phyloP scores from a whole-genome alignment of 1,284 basidiomycete species.

The Chiua sp. region DNA sequence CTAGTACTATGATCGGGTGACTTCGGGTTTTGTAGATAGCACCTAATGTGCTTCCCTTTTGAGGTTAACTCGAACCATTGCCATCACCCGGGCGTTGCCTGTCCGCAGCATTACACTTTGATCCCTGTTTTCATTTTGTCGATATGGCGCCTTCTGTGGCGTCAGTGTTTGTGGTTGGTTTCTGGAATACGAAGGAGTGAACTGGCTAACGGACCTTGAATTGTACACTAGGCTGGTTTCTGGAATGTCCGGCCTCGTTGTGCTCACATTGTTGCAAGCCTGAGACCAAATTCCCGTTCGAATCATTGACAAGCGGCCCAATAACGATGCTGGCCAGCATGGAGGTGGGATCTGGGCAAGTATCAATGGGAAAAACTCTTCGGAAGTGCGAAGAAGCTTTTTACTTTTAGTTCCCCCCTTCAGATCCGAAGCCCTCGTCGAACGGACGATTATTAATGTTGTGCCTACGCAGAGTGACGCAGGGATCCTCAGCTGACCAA shows the following conservation, averaged over 20 bases:
- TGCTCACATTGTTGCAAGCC: background rate
- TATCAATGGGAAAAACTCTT: background rate
- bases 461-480: conserved; percentile 7
- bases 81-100: no score
- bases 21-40: no score
- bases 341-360: conserved; percentile 29
- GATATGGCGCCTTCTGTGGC: conserved; percentile 14
- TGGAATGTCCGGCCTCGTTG: background rate
- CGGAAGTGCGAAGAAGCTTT: background rate
- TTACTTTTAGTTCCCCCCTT: no score
- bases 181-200: no score
- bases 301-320: conserved; percentile 40
- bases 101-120: no score
- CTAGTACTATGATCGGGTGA: no score
- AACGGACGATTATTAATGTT: background rate
- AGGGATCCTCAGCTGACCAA: conserved; percentile 38
- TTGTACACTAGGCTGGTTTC: background rate
- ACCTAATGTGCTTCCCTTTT: no score
- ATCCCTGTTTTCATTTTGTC: no score
- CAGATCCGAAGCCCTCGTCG: no score
- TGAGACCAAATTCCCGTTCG: conserved; percentile 30
- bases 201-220: background rate
- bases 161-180: conserved; percentile 27
- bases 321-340: background rate
- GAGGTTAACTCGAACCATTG: no score